A percentile compares a stretch with the other conserved stretches of the same genome.
Conservation (phyloP, 2,329 filamentous ascomycete species). For the Colletotrichum simmondsii region DNA sequence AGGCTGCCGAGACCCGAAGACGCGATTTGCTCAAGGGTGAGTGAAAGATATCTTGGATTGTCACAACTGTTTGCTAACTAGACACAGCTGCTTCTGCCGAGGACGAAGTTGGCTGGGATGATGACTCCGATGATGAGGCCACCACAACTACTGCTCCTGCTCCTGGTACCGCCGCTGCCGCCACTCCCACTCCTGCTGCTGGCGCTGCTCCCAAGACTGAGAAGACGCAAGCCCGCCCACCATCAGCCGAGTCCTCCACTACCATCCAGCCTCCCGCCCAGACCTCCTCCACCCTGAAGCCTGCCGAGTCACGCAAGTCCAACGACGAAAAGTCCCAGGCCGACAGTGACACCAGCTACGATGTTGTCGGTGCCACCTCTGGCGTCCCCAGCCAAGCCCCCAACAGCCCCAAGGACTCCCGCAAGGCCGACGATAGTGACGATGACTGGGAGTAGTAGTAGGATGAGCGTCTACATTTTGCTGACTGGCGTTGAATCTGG, state of each 20-base stretch:
- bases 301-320: constrained; percentile 75
- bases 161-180: constrained; percentile 44
- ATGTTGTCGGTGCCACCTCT: constrained; percentile 84
- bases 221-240: constrained; percentile 47
- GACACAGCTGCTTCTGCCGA: constrained; percentile 72
- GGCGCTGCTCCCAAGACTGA: constrained; percentile 40
- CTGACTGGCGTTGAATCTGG: constrained; percentile 28
- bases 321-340: constrained; percentile 91
- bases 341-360: constrained; percentile 96
- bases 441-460: constrained; percentile 78
- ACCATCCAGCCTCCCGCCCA: constrained; percentile 66
- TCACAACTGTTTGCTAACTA: constrained; percentile 27
- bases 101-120: constrained; percentile 78
- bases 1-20: constrained; percentile 89
- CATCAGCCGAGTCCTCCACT: constrained; percentile 67
- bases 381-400: constrained; percentile 83
- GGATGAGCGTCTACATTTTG: constrained; percentile 17
- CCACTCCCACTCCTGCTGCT: constrained; percentile 36
- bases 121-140: constrained; percentile 71
- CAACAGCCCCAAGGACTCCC: constrained; percentile 68
- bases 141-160: constrained; percentile 46
- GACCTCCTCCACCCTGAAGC: constrained; percentile 61
- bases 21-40: constrained; percentile 91
- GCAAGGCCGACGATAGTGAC: constrained; percentile 64
- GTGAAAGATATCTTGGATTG: constrained; percentile 38